Evolutionary conservation across 1,139 yeast species (phyloP), one percentile per base, ranked within the genome.

Genomic region (Hansenula lynferdii): DNA sequence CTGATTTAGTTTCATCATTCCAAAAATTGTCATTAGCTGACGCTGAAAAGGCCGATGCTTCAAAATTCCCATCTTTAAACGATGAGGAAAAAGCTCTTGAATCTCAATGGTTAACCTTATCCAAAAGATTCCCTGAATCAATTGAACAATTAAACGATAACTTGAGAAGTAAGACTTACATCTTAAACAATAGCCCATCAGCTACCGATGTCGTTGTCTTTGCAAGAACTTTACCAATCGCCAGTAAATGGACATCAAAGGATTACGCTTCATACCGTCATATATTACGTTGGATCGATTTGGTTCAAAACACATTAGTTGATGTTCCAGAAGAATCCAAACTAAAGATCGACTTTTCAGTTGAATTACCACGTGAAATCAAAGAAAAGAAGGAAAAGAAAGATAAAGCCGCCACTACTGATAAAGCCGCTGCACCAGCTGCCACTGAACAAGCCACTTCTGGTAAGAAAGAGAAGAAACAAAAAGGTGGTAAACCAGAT

Each of bases 221-320:
- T 53, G 77, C 80, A 40, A 69, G 77, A 30, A 80, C 79, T 24
- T 67, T 76, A 51, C 84, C 89, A 37, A 49, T 75, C 42, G 77
- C 85, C 26, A 64, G 69, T 42, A 64, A 69, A 44, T 77, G 87
- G 76, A 62, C 70, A 18, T 42, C 59, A 16, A 50, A 60, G 20
- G 67, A 65, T 27, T 61, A 76, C 31, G 65, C 68, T 26, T 80
- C 78, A 31, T 77, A 80, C 42, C 85, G 97, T 72, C 97, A 90
- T 63, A 70, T 89, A 45, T 67, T 87, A 47, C 83, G 97, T 73
- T 92, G 97, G 97, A 76, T 77, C 19, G 96, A 89, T 56, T 75
- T 85, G 54, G 67, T 92, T 46, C 97, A 92, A 68, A 77, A 80
- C 58, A 69, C 77, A 22, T 50, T 68, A 25, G 72, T 79, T 31